Evolutionary conservation across 2,329 filamentous ascomycete species (phyloP).

Genomic region (Paraphoma chrysanthemicola): DNA sequence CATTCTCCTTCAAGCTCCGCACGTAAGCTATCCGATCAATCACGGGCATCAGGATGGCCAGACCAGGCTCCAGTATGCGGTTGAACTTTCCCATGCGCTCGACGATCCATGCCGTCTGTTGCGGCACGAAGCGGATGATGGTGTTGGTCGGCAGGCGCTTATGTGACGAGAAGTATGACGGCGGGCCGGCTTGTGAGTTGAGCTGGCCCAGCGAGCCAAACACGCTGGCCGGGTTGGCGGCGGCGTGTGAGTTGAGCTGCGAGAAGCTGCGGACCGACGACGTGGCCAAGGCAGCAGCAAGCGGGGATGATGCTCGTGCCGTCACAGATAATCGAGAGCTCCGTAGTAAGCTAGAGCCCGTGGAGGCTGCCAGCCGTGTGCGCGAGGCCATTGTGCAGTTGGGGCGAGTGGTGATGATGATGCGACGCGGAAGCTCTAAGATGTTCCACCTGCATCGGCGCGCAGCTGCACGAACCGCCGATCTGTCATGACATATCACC

Average conservation of each 20-base stretch:
- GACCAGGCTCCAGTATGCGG: conserved; percentile 87
- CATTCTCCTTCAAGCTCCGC: conserved; percentile 94
- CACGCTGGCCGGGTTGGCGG: conserved; percentile 34
- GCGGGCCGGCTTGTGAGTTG: conserved; percentile 53
- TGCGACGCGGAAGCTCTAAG: conserved; percentile 23
- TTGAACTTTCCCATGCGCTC: conserved; percentile 99
- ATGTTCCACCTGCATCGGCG: conserved; percentile 24
- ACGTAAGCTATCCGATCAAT: conserved; percentile 97
- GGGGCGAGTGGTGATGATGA: conserved; percentile 24
- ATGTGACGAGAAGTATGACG: conserved; percentile 78
- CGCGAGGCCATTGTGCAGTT: conserved; percentile 42
- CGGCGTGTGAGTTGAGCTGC: conserved; percentile 37
- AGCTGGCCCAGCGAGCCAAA: conserved; percentile 36
- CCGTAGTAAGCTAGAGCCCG: conserved; percentile 35
- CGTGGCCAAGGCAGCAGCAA: conserved; percentile 25
- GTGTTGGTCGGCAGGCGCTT: conserved; percentile 85
- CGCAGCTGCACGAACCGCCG: conserved; percentile 16
- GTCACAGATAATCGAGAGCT: conserved; percentile 23
- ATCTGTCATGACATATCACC: conserved; percentile 23
- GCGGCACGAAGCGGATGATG: conserved; percentile 94
- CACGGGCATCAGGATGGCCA: conserved; percentile 87
- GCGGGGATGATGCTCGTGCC: conserved; percentile 21
- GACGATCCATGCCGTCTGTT: conserved; percentile 99
- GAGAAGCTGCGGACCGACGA: conserved; percentile 37
- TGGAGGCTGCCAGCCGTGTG: conserved; percentile 41